Conservation (phyloP, 306 rosid species). For the Cucumis cinereus region DNA sequence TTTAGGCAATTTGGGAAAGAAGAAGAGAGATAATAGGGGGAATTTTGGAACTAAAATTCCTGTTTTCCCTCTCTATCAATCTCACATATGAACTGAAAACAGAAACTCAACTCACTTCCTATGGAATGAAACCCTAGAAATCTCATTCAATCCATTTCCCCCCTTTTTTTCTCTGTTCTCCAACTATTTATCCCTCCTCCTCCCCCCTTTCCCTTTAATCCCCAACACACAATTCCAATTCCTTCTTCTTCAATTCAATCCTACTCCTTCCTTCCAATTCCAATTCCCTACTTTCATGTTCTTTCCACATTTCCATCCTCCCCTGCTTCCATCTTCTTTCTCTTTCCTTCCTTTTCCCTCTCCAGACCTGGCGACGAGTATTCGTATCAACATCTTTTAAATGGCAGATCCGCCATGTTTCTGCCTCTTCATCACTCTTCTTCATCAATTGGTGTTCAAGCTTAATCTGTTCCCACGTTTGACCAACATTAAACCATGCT, state of each 20-base stretch:
- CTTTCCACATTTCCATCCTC: not conserved
- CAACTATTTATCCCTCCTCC: not conserved
- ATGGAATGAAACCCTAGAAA: slow-evolving; percentile 62
- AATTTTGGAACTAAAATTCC: not conserved
- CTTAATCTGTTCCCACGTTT: slow-evolving; percentile 27
- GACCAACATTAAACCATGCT: slow-evolving; percentile 60
- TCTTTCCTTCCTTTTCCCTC: slow-evolving; percentile 21
- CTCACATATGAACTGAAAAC: not conserved
- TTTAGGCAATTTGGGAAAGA: too few species aligned
- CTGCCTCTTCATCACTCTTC: slow-evolving; percentile 28
- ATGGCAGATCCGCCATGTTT: slow-evolving; percentile 86
- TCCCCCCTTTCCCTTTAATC: not conserved
- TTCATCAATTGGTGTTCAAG: slow-evolving; percentile 25
- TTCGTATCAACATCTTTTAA: slow-evolving; percentile 31
- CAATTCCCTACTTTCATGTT: not conserved
- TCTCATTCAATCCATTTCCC: slow-evolving; percentile 10
- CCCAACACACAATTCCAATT: not conserved
- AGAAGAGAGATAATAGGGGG: too few species aligned
- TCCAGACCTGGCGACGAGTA: slow-evolving; percentile 74
- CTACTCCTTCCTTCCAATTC: not conserved
- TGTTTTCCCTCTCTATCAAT: not conserved
- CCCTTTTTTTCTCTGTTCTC: too few species aligned
- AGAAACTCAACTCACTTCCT: slow-evolving; percentile 11
- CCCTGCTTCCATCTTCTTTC: not conserved
- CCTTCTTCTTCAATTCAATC: too few species aligned